These are phyloP conservation scores for Myrica gale DNA, from an alignment of 306 rosid genomes.

Conservation along the genomic window DNA sequence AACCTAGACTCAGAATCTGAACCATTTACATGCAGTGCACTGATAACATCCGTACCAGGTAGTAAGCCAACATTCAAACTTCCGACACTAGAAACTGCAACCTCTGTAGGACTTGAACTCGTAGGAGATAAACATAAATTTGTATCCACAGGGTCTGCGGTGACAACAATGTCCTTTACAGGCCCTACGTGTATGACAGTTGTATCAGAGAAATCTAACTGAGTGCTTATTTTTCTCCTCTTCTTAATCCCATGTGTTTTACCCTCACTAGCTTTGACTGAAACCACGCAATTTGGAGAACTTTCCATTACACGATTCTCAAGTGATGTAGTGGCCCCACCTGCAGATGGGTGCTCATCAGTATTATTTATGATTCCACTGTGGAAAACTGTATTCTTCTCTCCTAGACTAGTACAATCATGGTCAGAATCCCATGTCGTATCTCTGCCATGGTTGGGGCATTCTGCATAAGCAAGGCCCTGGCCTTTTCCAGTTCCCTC, in stretches of 20 bases:
- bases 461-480: slow-evolving; percentile 31
- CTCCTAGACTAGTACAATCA: slow-evolving; percentile 31
- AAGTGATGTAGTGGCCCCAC: slow-evolving; percentile 35
- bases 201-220: slow-evolving; percentile 37
- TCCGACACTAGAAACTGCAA: slow-evolving; percentile 40
- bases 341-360: slow-evolving; percentile 29
- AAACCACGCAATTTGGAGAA: slow-evolving; percentile 31
- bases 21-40: slow-evolving; percentile 30
- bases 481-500: slow-evolving; percentile 35
- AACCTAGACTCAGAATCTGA: slow-evolving; percentile 33
- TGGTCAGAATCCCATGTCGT: slow-evolving; percentile 34
- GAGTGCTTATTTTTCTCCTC: slow-evolving; percentile 40
- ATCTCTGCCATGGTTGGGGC: slow-evolving; percentile 33
- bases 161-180: slow-evolving; percentile 31
- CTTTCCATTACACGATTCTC: slow-evolving; percentile 37
- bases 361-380: slow-evolving; percentile 26
- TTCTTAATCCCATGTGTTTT: slow-evolving; percentile 33
- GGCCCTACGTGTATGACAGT: slow-evolving; percentile 33
- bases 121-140: slow-evolving; percentile 28
- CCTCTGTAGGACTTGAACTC: slow-evolving; percentile 37
- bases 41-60: slow-evolving; percentile 26
- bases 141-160: slow-evolving; percentile 37
- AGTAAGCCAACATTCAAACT: slow-evolving; percentile 39
- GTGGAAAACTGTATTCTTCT: slow-evolving; percentile 33
- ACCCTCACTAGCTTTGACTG: slow-evolving; percentile 39